A percentile compares a stretch with the other conserved stretches of the same genome.
Conservation (phyloP, 2,329 filamentous ascomycete genomes). For the Hypoxylon sp. region DNA sequence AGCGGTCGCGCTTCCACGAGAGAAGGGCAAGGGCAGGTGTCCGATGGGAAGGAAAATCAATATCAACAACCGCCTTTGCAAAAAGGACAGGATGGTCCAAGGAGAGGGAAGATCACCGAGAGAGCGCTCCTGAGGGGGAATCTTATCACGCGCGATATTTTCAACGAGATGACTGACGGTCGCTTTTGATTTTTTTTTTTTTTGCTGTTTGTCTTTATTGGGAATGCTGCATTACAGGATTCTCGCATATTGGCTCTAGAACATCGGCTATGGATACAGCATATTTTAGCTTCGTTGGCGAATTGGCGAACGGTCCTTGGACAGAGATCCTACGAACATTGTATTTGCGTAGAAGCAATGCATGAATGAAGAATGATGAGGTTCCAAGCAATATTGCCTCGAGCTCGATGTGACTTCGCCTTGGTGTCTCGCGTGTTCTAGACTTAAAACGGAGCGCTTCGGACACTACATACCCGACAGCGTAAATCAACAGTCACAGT, state of each 20-base stretch:
- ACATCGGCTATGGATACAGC: constrained; percentile 30
- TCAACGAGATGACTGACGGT: constrained; percentile 75
- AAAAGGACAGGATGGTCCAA: constrained; percentile 57
- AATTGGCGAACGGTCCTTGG: constrained; percentile 3
- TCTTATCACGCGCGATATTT: constrained; percentile 80
- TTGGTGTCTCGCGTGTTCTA: neutral
- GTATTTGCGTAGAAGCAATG: neutral
- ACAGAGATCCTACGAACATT: constrained; percentile 9
- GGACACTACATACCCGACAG: no score
- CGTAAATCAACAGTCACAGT: no score
- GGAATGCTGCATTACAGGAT: constrained; percentile 2
- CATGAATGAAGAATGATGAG: constrained; percentile 2
- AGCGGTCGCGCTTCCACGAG: constrained; percentile 20
- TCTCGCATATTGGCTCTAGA: constrained; percentile 9
- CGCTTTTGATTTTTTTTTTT: constrained; percentile 39
- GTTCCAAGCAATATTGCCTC: neutral
- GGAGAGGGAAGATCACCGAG: constrained; percentile 70
- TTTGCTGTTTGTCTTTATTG: neutral
- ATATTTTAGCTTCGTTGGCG: constrained; percentile 4
- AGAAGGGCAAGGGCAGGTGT: constrained; percentile 26
- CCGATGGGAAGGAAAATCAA: constrained; percentile 61
- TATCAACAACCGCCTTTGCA: constrained; percentile 57
- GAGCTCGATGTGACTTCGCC: neutral
- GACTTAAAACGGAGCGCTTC: no score
- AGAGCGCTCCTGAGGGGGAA: constrained; percentile 75